These are phyloP conservation scores for Mucor circinelloides DNA, from an alignment of 371 early-diverging fungal species.

Conservation along the genomic window DNA sequence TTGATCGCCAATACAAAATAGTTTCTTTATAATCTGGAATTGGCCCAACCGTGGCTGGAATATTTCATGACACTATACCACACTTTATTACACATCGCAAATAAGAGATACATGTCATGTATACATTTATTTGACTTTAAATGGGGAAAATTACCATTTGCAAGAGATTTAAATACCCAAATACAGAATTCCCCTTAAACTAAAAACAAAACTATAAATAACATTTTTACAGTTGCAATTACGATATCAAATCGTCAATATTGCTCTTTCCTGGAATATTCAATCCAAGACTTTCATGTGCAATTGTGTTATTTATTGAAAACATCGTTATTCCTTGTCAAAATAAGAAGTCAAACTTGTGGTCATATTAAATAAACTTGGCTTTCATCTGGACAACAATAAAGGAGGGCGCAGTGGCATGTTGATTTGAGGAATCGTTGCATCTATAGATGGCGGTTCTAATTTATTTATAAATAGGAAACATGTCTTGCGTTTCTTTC, in stretches of 20 bases:
- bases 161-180: background rate
- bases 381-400: background rate
- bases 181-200: background rate
- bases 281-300: background rate
- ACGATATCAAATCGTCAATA: background rate
- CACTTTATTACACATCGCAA: too few species aligned
- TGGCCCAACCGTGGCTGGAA: background rate
- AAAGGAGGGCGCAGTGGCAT: background rate
- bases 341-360: background rate
- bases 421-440: background rate
- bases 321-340: background rate
- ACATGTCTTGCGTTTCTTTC: background rate
- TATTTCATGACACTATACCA: background rate
- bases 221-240: background rate
- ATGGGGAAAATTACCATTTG: background rate
- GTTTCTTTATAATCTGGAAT: background rate
- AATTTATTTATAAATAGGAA: background rate
- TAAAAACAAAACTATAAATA: background rate
- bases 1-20: too few species aligned
- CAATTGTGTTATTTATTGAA: background rate
- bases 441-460: background rate
- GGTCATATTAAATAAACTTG: background rate
- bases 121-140: background rate
- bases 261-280: background rate
- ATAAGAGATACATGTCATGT: background rate